phyloP scores from a whole-genome alignment of 179 eudicot species.

The Silene noctiflora region DNA sequence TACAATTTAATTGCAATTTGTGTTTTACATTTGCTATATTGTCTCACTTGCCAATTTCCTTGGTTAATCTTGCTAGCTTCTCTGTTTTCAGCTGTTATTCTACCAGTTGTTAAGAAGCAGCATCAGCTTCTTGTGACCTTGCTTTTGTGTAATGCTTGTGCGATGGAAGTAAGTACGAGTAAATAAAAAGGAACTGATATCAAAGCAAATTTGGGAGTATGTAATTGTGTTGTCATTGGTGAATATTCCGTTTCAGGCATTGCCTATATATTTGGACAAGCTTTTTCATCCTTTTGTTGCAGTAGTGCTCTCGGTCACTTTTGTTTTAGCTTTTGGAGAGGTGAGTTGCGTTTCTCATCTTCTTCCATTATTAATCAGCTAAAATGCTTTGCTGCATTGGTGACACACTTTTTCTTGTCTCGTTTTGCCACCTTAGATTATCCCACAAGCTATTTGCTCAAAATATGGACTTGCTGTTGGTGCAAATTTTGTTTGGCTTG shows the following conservation, averaged over 20 bases:
- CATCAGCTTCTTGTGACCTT: conserved; percentile 66
- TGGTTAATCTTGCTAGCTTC: neutral
- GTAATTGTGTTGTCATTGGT: conserved; percentile 2
- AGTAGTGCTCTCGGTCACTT: conserved; percentile 62
- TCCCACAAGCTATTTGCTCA: conserved; percentile 67
- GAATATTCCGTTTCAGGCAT: conserved; percentile 43
- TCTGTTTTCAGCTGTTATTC: conserved; percentile 45
- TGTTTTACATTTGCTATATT: neutral
- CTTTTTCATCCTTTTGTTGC: conserved; percentile 52
- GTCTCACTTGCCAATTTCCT: neutral
- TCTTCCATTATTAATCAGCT: neutral
- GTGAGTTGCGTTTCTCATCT: conserved; percentile 22
- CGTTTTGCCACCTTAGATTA: conserved; percentile 36
- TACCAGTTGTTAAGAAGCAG: conserved; percentile 63
- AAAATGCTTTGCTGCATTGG: neutral
- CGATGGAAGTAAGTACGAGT: conserved; percentile 51
- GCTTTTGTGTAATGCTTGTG: conserved; percentile 63
- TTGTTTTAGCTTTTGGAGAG: conserved; percentile 69
- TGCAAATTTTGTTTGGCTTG: conserved; percentile 53
- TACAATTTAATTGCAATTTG: neutral
- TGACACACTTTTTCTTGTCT: neutral
- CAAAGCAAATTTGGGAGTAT: neutral
- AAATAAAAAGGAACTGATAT: neutral
- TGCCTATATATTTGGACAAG: conserved; percentile 60
- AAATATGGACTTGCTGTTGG: conserved; percentile 66